Base-by-base conservation (phyloP, 805 yeast species). In the Candida yuanshanica region DNA sequence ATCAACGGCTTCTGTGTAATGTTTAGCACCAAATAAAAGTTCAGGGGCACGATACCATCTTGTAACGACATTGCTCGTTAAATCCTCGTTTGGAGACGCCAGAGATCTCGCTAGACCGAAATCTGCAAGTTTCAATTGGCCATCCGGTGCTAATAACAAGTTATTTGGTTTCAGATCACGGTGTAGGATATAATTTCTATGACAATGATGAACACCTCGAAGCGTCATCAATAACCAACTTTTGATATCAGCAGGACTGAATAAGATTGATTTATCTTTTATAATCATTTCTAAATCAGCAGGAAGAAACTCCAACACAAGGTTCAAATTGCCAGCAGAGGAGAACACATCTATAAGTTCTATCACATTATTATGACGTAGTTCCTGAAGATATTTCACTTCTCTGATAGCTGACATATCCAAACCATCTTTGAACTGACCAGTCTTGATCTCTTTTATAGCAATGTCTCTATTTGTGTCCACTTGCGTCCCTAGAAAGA, bases 1-100 rank as follows among this genome's bases (percentile, higher is more conserved):
- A 63, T 93, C 99, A 4, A 93, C 76, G 0, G 95, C 95, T 2
- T 81, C 82, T 0, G 96, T 83, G 55, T 93, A 93, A 60, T 88
- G 93, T 36, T 82, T 74, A 0, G 96, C 83, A 1, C 96, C 97
- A 46, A 91, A 77, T 20, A 93, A 65, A 36, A 93, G 66, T 55
- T 93, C 99, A 0, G 99, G 99, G 0, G 98, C 95, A 41, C 98
- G 69, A 62, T 93, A 93, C 99, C 99, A 93, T 45, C 98, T 67
- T 3, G 99, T 93, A 2, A 93, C 99, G 4, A 93, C 99, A 48
- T 90, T 91, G 2, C 95, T 85, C 0, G 98, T 86, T 60, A 93
- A 67, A 35, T 72, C 75, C 48, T 84, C 93, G 44, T 79, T 77
- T 0, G 90, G 86, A 20, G 81, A 72, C 0, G 95, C 91, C 43